Evolutionary conservation across 768 basidiomycete species (phyloP), one percentile per base, ranked within the genome.

Genomic region (Rhodosporidiobolus odoratus): DNA sequence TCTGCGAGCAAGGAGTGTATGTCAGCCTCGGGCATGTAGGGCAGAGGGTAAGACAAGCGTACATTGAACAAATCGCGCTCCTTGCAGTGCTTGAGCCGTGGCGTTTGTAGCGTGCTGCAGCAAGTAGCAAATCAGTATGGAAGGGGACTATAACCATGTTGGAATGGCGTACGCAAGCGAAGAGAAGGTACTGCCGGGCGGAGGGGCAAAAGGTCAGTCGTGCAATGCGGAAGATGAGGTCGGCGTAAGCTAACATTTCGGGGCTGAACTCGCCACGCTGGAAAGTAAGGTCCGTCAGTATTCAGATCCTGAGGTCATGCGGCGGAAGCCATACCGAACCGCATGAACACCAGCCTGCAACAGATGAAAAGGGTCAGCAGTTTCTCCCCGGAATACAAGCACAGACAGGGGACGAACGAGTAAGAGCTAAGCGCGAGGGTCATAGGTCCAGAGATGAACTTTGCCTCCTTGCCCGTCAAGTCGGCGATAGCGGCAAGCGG

Each of bases 391-490:
- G 53, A 32, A 69, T 61, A 38, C 38, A 69, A 41, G 58, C n/a
- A 50, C 40, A 58, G 23, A 23, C 12, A 23, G 15, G 13, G 12
- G 16, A 68, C 70, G 25, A 78, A 97, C 94, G 95, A 98, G 81
- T 99, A 99, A 68, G 83, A 84, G 15, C 87, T 85, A 50, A 99
- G 85, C 32, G 95, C 90, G 54, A 90, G 86, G 3, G 92, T 94
- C 95, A 99, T 99, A 41, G 92, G 86, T 23, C 94, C 95, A 59
- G 94, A 97, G 75, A 99, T 99, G 78, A 92, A 84, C 76, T 96
- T 91, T 80, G 96, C 92, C 85, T 97, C 92, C 79, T 93, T 96
- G 38, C 73, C 82, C 25, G 75, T 83, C 78, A 98, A 82, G 82
- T 99, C 95, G 10, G 92, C 78, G 53, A 99, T 82, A 52, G 95